phyloP scores from a whole-genome alignment of 768 basidiomycete species.

The Agaricus subrufescens region DNA sequence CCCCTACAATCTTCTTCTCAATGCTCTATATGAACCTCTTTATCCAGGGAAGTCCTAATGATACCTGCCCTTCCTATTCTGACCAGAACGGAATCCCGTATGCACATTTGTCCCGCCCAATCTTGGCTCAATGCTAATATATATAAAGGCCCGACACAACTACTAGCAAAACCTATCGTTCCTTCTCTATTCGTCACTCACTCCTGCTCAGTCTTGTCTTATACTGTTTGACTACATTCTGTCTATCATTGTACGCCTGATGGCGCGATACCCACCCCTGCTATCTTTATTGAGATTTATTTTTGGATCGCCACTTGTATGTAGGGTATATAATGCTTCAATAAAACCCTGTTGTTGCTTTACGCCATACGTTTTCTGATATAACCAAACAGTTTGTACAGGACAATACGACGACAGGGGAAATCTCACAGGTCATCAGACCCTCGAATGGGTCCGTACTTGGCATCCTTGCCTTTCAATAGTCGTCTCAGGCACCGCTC shows the following conservation, averaged over 20 bases:
- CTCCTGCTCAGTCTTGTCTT: constrained; percentile 38
- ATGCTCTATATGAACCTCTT: not conserved
- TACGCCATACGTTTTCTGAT: constrained; percentile 3
- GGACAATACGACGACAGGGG: not conserved
- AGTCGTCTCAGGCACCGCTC: constrained; percentile 38
- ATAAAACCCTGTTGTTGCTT: not conserved
- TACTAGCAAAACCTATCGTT: constrained; percentile 39
- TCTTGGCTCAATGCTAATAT: not conserved
- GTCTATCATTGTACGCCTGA: constrained; percentile 13
- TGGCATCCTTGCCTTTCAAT: constrained; percentile 29
- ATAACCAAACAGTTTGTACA: not conserved
- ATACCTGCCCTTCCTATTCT: constrained; percentile 69
- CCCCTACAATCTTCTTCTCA: not conserved
- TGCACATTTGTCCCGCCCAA: constrained; percentile 21
- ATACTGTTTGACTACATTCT: constrained; percentile 29
- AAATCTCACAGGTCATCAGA: constrained; percentile 31
- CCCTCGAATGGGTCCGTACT: constrained; percentile 41
- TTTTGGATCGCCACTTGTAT: not conserved
- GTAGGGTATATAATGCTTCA: not conserved
- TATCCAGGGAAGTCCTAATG: constrained; percentile 35
- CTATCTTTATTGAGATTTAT: not conserved
- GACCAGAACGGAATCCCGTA: constrained; percentile 62
- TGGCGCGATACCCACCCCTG: not conserved
- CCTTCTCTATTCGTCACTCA: constrained; percentile 30
- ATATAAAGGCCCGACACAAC: constrained; percentile 35